Evolutionary conservation across 2,329 filamentous ascomycete species (phyloP).

Genomic region (Xylaria sp.): DNA sequence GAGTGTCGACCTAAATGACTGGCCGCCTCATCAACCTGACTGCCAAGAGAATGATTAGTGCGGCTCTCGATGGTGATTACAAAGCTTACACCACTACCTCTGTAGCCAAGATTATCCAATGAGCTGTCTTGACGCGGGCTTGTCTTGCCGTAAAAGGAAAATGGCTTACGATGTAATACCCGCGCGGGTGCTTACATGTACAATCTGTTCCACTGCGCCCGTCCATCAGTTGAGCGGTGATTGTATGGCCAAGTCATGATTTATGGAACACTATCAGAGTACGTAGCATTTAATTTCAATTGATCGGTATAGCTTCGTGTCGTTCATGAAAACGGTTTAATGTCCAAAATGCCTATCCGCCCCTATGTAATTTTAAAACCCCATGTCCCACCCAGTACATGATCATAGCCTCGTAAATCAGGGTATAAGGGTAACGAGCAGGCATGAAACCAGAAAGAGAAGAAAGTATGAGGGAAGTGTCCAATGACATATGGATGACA

Average conservation of each 20-base stretch:
- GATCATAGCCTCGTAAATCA: not conserved
- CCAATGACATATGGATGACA: not conserved
- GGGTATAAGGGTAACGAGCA: not conserved
- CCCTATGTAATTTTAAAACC: not conserved
- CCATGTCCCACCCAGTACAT: not conserved
- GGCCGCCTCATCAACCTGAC: not conserved
- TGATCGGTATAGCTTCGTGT: not conserved
- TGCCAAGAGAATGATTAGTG: not conserved
- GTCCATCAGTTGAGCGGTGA: too few relatives aligned
- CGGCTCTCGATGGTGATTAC: not conserved
- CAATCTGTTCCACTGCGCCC: not conserved
- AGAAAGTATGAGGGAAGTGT: not conserved
- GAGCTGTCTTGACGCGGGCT: slow-evolving; percentile 8
- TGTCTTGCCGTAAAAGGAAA: slow-evolving; percentile 13
- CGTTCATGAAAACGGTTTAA: not conserved
- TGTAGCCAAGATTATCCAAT: slow-evolving; percentile 2
- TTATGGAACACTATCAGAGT: too few relatives aligned
- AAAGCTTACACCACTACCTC: too few relatives aligned
- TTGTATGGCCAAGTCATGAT: not conserved
- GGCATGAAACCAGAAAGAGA: not conserved
- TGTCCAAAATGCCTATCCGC: not conserved
- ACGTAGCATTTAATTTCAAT: not conserved
- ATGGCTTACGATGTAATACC: slow-evolving; percentile 14
- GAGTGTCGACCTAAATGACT: not conserved
- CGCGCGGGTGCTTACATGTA: slow-evolving; percentile 1